Percentiles rank a stretch among this genome's conserved stretches.
Evolutionary conservation across 106 monocot genomes (phyloP).

Genomic region (Dioscorea zingiberensis): DNA sequence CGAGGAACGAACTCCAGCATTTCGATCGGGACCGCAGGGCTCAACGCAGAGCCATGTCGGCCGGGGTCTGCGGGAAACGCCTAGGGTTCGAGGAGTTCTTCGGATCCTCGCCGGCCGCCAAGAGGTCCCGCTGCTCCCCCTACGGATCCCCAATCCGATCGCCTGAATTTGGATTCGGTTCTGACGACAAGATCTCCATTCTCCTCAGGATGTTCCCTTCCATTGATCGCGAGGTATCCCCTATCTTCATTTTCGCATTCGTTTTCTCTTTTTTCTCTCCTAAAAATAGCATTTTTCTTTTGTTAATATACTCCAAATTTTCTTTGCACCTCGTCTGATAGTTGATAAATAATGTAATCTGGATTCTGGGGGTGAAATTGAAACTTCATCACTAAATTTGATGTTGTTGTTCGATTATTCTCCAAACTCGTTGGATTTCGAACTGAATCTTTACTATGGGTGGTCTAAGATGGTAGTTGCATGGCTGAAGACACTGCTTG

Average conservation of each 20-base stretch:
- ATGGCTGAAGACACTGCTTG: no score
- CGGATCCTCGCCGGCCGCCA: conserved; percentile 52
- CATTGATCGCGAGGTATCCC: conserved; percentile 43
- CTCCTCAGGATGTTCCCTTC: conserved; percentile 51
- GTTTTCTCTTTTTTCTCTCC: no score
- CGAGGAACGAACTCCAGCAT: not conserved
- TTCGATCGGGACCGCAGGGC: conserved; percentile 11
- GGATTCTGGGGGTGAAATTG: no score
- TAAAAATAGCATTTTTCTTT: no score
- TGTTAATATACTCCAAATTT: not conserved
- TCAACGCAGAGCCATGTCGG: conserved; percentile 59
- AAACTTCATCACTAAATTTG: no score
- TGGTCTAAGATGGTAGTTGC: no score
- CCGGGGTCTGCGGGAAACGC: conserved; percentile 83
- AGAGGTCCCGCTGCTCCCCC: conserved; percentile 39
- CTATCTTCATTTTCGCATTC: no score
- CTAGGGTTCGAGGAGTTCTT: conserved; percentile 80
- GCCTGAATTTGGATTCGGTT: conserved; percentile 26
- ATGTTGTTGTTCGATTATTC: no score
- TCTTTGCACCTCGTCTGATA: no score
- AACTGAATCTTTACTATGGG: no score
- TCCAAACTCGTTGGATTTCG: no score
- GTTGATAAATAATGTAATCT: no score
- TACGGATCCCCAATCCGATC: conserved; percentile 31
- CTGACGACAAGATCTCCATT: conserved; percentile 35